Conservation (phyloP, 1,284 basidiomycete genomes). For the Ganoderma sinense region DNA sequence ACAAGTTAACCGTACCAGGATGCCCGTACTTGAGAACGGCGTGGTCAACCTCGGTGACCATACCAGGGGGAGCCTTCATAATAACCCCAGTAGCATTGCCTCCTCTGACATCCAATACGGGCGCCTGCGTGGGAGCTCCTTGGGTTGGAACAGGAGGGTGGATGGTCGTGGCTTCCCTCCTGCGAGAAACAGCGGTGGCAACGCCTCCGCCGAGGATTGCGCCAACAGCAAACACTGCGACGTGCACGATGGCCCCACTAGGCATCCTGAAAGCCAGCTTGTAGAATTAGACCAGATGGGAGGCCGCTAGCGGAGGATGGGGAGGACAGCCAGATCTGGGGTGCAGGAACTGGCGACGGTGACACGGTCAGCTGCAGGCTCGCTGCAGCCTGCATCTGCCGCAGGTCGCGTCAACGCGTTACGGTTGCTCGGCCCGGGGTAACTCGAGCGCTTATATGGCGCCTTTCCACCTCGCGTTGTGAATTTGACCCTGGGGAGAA, state of each 20-base stretch:
- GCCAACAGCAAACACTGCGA: slow-evolving; percentile 77
- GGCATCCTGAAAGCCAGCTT: slow-evolving; percentile 2
- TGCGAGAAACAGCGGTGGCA: slow-evolving; percentile 50
- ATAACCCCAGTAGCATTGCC: slow-evolving; percentile 18
- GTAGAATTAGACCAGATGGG: not conserved
- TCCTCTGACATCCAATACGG: slow-evolving; percentile 37
- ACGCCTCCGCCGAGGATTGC: slow-evolving; percentile 75
- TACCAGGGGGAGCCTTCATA: slow-evolving; percentile 34
- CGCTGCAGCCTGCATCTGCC: not conserved
- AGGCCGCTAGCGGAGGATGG: not conserved
- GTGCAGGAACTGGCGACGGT: not conserved
- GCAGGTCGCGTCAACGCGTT: not conserved
- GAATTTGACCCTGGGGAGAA: no score
- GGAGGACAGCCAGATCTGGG: not conserved
- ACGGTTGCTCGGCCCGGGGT: not conserved
- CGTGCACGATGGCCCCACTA: slow-evolving; percentile 52
- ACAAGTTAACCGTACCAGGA: slow-evolving; percentile 60
- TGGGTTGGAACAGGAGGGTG: not conserved
- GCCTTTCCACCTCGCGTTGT: no score
- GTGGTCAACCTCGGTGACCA: slow-evolving; percentile 31
- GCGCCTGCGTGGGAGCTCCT: slow-evolving; percentile 11
- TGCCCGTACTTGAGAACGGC: slow-evolving; percentile 76
- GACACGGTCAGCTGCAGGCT: not conserved
- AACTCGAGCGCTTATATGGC: no score
- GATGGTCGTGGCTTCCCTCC: slow-evolving; percentile 11